Base-by-base conservation (phyloP, 2,329 filamentous ascomycete genomes). In the Claviceps capensis region DNA sequence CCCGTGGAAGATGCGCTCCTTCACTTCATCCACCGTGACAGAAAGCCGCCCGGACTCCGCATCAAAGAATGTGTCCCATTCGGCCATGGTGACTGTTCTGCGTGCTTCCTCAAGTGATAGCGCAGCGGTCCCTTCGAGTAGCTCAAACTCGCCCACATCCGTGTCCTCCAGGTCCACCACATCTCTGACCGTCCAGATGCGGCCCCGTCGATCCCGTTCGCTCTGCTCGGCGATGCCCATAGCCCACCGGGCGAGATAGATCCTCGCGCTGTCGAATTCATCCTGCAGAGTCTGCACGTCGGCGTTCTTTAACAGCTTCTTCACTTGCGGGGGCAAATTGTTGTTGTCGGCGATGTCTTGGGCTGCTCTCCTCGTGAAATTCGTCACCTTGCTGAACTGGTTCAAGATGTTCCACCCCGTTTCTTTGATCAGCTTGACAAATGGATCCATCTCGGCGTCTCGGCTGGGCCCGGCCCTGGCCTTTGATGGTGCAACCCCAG, bases 191-290 rank as follows among this genome's bases (percentile, higher is more conserved):
- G 90, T 96, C 86, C 89, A 98, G 62, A 95, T 90, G 47, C 90
- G 77, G 66, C 90, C 85, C 49, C 82, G 86, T 23, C 85, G 76
- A 60, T 98, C 93, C 41, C 82, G 77, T 63, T 98, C 93, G 61
- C 90, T 91, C 70, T 98, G 93, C 66, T 98, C 94, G 0, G 93
- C 90, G 57, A 98, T 95, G 7, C 89, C 89, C 93, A 98, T 97
- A 2, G 93, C 93, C 93, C 93, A 98, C 56, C 93, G 78, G 22
- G 93, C 93, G 41, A 98, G 76, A 63, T 98, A 98, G 54, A 98
- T 77, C 57, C 93, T 80, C 4, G 94, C 93, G 61, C 89, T 95
- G 71, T 98, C 94, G 60, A 96, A 98, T 64, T 98, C 94, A 54
- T 97, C 90, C 63, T 96, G 90, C 22, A 98, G 67, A 0, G 87